Percentiles rank a stretch among this genome's conserved stretches.
phyloP scores from a whole-genome alignment of 179 eudicot genomes.

The Sideroxylon spinosum region DNA sequence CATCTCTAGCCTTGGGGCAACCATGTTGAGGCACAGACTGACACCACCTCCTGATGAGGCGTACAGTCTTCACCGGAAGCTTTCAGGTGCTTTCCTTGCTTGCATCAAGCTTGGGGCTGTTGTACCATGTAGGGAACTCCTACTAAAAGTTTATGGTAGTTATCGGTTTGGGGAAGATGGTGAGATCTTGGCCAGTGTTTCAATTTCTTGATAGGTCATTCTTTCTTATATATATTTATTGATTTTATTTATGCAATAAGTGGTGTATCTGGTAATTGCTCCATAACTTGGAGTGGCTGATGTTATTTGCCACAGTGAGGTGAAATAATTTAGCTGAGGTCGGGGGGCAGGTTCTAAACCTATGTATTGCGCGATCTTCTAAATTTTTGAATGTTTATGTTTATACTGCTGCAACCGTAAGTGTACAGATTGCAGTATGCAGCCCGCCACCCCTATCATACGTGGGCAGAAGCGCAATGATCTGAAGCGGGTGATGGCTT shows the following conservation, averaged over 20 bases:
- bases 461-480: no score
- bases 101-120: slow-evolving; percentile 94
- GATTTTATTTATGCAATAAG: slow-evolving; percentile 10
- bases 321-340: not conserved
- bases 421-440: no score
- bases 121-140: slow-evolving; percentile 90
- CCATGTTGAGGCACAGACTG: slow-evolving; percentile 87
- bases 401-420: no score
- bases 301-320: slow-evolving; percentile 1
- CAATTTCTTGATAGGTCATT: slow-evolving; percentile 20
- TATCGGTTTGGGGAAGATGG: slow-evolving; percentile 53
- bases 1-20: slow-evolving; percentile 74
- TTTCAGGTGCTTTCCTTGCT: slow-evolving; percentile 93
- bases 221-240: slow-evolving; percentile 7
- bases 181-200: slow-evolving; percentile 24
- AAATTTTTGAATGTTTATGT: no score
- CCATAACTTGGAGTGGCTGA: not conserved
- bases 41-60: slow-evolving; percentile 97
- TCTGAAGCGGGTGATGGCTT: no score
- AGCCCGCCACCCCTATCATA: no score
- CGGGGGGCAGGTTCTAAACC: not conserved
- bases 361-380: not conserved
- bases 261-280: not conserved
- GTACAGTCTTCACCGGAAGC: slow-evolving; percentile 92
- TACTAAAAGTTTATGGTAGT: slow-evolving; percentile 52